These are phyloP conservation scores for Papiliotrema nemorosa DNA, from an alignment of 1,284 basidiomycete genomes.

Conservation along the genomic window DNA sequence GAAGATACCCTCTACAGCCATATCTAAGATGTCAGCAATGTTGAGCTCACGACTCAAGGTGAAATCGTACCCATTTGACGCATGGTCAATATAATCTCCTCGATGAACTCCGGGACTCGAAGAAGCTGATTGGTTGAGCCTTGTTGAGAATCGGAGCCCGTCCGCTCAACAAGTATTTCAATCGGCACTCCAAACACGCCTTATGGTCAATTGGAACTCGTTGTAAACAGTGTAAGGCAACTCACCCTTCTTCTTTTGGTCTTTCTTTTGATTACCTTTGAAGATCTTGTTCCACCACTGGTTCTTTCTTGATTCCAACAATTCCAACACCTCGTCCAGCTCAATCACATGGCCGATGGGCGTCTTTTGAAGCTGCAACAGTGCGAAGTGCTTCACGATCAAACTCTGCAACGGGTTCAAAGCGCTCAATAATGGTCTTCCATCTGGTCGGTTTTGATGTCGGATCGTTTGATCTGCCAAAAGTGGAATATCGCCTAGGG, in stretches of 20 bases:
- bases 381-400: constrained; percentile 88
- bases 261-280: constrained; percentile 80
- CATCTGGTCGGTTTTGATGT: constrained; percentile 44
- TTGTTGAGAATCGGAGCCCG: constrained; percentile 87
- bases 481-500: constrained; percentile 94
- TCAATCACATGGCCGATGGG: constrained; percentile 78
- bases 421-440: constrained; percentile 76
- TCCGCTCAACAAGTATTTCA: constrained; percentile 90
- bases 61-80: constrained; percentile 85
- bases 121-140: constrained; percentile 82
- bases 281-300: constrained; percentile 97
- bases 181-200: constrained; percentile 90
- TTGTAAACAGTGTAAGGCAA: constrained; percentile 14
- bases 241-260: constrained; percentile 84
- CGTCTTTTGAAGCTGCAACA: constrained; percentile 72
- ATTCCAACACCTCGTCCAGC: constrained; percentile 86
- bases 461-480: constrained; percentile 80
- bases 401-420: constrained; percentile 79
- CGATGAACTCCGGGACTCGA: constrained; percentile 93
- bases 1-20: constrained; percentile 99
- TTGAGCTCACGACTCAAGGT: not conserved
- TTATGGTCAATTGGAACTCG: constrained; percentile 20
- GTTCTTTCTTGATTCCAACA: constrained; percentile 88
- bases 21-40: constrained; percentile 58
- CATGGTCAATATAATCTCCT: constrained; percentile 97